These are phyloP conservation scores for Coriaria nepalensis DNA, from an alignment of 306 rosid genomes.

Conservation along the genomic window DNA sequence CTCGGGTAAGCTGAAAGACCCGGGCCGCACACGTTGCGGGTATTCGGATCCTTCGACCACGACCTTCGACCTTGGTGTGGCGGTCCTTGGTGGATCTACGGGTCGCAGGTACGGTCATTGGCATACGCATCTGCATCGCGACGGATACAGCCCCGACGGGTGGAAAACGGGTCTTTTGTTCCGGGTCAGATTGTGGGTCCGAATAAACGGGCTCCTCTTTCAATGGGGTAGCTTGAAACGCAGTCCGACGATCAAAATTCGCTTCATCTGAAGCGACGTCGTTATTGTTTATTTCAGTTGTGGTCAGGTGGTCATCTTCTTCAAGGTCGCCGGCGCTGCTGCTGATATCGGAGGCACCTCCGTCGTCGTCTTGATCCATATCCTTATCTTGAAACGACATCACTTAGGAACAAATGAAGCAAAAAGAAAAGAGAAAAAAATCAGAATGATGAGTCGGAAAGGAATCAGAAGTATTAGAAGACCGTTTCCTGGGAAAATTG, in stretches of 20 bases:
- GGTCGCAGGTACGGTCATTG: slow-evolving; percentile 2
- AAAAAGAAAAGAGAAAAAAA: neutral
- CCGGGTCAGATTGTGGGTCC: slow-evolving; percentile 13
- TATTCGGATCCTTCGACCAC: slow-evolving; percentile 40
- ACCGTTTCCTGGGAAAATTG: no score
- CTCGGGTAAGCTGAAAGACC: slow-evolving; percentile 37
- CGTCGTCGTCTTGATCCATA: slow-evolving; percentile 23
- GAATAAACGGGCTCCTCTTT: slow-evolving; percentile 31
- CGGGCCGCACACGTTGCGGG: slow-evolving; percentile 40
- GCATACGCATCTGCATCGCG: slow-evolving; percentile 17
- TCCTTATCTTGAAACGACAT: slow-evolving; percentile 19
- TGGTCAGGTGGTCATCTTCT: neutral
- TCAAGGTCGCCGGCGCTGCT: slow-evolving; percentile 21
- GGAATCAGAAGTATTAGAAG: neutral
- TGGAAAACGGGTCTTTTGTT: neutral
- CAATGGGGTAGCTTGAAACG: slow-evolving; percentile 11
- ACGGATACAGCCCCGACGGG: slow-evolving; percentile 18
- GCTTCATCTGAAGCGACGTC: slow-evolving; percentile 1
- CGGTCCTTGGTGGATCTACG: slow-evolving; percentile 37
- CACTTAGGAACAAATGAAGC: neutral
- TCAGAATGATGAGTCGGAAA: neutral
- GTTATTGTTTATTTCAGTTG: neutral
- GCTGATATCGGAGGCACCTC: slow-evolving; percentile 29
- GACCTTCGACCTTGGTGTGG: slow-evolving; percentile 38
- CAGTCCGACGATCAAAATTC: neutral